phyloP scores from a whole-genome alignment of 305 asterid genomes.

The Fraxinus angustifolia region DNA sequence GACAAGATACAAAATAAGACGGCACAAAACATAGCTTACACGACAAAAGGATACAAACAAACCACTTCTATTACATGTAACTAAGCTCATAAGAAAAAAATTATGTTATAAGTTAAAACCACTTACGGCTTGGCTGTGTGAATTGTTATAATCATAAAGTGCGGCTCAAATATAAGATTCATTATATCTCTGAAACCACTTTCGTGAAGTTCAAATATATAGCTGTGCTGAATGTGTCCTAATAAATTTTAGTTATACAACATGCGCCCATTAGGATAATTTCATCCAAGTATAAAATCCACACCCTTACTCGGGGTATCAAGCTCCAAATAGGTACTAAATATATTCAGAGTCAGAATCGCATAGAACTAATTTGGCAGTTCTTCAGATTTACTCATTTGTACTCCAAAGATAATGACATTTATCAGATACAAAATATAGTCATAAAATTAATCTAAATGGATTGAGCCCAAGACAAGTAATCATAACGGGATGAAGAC shows the following conservation, averaged over 20 bases:
- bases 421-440: neutral
- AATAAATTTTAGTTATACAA: neutral
- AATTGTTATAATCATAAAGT: neutral
- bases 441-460: neutral
- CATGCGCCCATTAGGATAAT: neutral
- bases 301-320: neutral
- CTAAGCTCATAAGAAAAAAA: neutral
- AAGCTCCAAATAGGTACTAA: neutral
- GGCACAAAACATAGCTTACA: neutral
- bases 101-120: neutral
- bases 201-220: neutral
- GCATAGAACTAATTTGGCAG: neutral
- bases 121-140: neutral
- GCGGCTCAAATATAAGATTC: neutral
- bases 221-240: neutral
- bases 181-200: neutral
- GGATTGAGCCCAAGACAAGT: neutral
- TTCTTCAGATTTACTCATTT: neutral
- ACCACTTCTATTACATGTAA: neutral
- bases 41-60: neutral
- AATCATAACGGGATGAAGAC: neutral
- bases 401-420: neutral
- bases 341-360: neutral
- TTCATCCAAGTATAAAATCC: neutral
- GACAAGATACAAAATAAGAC: conserved; percentile 18